Evolutionary conservation across 371 early-diverging fungal species (phyloP), one percentile per base, ranked within the genome.

Genomic region (Parasitella parasitica): DNA sequence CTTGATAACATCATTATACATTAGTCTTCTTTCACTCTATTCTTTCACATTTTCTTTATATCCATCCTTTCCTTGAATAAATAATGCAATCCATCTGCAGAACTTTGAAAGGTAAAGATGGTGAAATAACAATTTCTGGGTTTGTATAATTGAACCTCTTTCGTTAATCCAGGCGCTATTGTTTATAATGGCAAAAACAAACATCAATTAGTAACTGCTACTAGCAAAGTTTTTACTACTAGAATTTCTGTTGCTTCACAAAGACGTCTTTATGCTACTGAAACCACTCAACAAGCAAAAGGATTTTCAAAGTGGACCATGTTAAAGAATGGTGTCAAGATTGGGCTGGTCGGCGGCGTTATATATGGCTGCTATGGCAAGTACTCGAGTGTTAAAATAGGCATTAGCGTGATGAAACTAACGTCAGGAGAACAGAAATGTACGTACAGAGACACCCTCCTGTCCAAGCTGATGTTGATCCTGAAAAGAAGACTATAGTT

Each of bases 401-500:
- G 46, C 13, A 28, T 5, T 41, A n/a, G n/a, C 4, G 3, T 8
- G n/a, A 36, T 22, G 30, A 15, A 24, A 3, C 3, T 22, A 32
- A 16, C 15, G 7, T 37, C 15, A 11, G n/a, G 13, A 36, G 13
- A 28, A 49, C 66, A 77, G 80, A 64, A 20, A 73, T 83, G 64
- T 84, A 84, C 60, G 64, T 65, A 34, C 76, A 75, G 62, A 82
- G 85, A 55, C 77, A 89, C 55, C 94, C 94, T 9, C 73, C 70
- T 2, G 77, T 72, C 20, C 94, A 93, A 71, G 69, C 76, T 57
- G 83, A 81, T 30, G 85, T 82, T 61, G 92, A 92, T 61, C 87
- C 86, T 26, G 76, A 70, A 54, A 92, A 93, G 66, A 89, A 91
- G 72, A 91, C 91, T 5, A 72, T 94, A 59, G 89, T 91, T 11